Evolutionary conservation across 2,329 filamentous ascomycete species (phyloP), one percentile per base, ranked within the genome.

Genomic region (Nemania diffusa): DNA sequence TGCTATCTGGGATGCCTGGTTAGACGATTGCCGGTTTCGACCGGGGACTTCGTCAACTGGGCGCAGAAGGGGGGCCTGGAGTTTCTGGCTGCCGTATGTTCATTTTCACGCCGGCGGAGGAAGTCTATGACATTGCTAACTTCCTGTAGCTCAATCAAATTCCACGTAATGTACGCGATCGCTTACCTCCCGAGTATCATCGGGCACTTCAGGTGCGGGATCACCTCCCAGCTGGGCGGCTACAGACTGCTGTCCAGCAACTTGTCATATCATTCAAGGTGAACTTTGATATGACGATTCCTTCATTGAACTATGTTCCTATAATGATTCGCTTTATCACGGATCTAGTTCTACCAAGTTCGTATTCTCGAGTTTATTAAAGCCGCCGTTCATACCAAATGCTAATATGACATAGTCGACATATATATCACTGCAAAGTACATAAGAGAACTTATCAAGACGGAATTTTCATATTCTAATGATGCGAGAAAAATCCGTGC

Each of bases 1-100:
- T 94, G 92, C 75, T 97, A 97, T 80, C 79, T 97, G 37, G 94
- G 89, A 1, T 89, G 89, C 42, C 74, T 96, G 52, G 82, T 97
- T 27, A 83, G 97, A 72, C 88, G 91, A 63, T 83, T 96, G 63
- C 93, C 94, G 0, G 84, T 92, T n/a, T 88, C 90, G 24, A 81
- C 95, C 7, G 90, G 89, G 11, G 92, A 97, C 70, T 79, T 98
- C 13, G 85, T 85, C 61, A 81, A 83, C 51, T 97, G 92, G 89
- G 88, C 87, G 17, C 86, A 85, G 55, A 82, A 82, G 64, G 90
- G 90, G 53, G 87, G 91, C 62, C 84, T 98, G 27, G 85, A 91
- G 0, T 98, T 91, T 77, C 85, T 91, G 52, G 84, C 88, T 72
- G 91, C 91, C 22, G 88, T 90, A 78, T 77, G 85, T 11, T 27